A percentile compares a stretch with the other conserved stretches of the same genome.
phyloP scores from a whole-genome alignment of 1,284 basidiomycete species.

The Papiliotrema terrestris region DNA sequence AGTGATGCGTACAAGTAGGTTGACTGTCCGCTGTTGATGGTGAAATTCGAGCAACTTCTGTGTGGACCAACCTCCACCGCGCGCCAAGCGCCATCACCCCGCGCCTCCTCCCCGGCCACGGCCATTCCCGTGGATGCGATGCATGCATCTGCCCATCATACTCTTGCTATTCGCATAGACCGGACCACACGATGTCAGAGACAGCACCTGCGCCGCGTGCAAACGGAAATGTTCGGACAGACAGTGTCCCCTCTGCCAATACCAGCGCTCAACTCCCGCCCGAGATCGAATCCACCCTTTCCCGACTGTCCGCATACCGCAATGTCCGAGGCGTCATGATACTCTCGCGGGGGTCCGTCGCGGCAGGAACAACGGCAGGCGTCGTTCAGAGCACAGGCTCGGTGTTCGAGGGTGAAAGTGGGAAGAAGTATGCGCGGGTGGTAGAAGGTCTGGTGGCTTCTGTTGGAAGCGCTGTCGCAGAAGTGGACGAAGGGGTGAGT shows the following conservation, averaged over 20 bases:
- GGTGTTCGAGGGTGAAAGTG: slow-evolving; percentile 82
- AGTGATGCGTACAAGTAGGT: background rate
- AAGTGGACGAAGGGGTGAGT: slow-evolving; percentile 41
- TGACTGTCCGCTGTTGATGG: too few species aligned
- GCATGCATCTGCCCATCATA: background rate
- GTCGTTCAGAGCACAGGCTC: slow-evolving; percentile 80
- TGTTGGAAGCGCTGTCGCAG: slow-evolving; percentile 65
- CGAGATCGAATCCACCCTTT: slow-evolving; percentile 71
- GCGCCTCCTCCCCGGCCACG: too few species aligned
- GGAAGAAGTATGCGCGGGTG: slow-evolving; percentile 70
- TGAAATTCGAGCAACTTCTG: slow-evolving; percentile 4
- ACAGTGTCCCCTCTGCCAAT: slow-evolving; percentile 31
- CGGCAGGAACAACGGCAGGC: slow-evolving; percentile 38
- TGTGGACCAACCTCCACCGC: background rate
- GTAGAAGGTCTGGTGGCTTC: slow-evolving; percentile 74
- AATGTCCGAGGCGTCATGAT: slow-evolving; percentile 85
- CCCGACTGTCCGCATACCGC: slow-evolving; percentile 71
- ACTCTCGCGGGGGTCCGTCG: slow-evolving; percentile 53
- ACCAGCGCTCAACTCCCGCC: slow-evolving; percentile 50
- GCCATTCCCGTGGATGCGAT: background rate
- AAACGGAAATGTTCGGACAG: background rate
- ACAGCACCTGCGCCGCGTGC: background rate
- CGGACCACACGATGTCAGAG: background rate
- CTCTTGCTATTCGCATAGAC: too few species aligned
- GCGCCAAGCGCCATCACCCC: background rate